Conservation (phyloP, 495 filamentous ascomycete genomes). For the Ascobolus immersus region DNA sequence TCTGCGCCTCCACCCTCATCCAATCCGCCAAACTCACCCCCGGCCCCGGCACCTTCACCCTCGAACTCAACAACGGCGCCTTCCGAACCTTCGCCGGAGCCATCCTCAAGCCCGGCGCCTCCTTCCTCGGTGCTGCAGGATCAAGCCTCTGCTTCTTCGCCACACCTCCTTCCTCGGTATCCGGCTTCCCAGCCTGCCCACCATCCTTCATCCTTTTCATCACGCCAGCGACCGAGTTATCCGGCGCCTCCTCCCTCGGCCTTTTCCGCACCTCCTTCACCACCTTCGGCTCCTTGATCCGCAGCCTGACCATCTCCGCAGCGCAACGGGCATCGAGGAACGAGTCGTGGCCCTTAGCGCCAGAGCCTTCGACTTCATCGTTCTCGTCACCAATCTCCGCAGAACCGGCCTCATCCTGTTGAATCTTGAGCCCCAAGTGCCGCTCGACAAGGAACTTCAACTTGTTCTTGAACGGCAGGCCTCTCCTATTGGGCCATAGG, state of each 20-base stretch:
- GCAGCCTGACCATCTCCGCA: constrained; percentile 53
- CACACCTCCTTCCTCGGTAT: neutral
- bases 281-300: constrained; percentile 39
- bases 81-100: neutral
- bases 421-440: constrained; percentile 47
- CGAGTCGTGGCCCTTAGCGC: constrained; percentile 51
- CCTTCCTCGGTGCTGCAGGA: neutral
- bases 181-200: neutral
- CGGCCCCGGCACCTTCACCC: neutral
- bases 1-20: neutral
- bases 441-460: constrained; percentile 41
- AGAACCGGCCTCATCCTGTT: constrained; percentile 29
- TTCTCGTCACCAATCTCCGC: constrained; percentile 7
- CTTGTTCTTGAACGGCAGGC: constrained; percentile 48
- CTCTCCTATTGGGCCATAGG: constrained; percentile 49
- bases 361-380: constrained; percentile 9
- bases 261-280: neutral
- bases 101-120: neutral
- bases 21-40: neutral
- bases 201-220: neutral
- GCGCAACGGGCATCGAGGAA: constrained; percentile 72
- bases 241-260: neutral
- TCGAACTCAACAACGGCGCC: neutral
- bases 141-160: neutral
- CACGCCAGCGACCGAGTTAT: neutral